Conservation (phyloP, 805 yeast genomes). For the Saturnispora halmiae region DNA sequence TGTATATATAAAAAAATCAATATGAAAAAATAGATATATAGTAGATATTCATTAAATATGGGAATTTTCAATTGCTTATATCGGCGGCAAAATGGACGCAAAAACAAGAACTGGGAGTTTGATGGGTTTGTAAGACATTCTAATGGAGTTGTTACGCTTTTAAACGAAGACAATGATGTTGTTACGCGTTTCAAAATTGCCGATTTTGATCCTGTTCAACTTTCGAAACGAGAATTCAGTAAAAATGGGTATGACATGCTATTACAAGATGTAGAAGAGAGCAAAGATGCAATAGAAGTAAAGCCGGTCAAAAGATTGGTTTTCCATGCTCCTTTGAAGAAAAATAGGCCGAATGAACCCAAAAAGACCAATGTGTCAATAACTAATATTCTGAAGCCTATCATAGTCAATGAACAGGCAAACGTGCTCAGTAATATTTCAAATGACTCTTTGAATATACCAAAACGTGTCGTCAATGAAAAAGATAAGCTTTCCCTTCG, state of each 20-base stretch:
- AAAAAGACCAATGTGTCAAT: constrained; percentile 22
- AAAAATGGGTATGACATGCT: constrained; percentile 7
- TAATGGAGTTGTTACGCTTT: constrained; percentile 1
- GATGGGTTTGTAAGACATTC: constrained; percentile 3
- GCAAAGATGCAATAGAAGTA: not conserved
- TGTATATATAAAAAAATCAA: no score
- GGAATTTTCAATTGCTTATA: constrained; percentile 4
- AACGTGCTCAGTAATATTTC: not conserved
- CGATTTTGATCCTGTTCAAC: constrained; percentile 4
- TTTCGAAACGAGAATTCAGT: constrained; percentile 1
- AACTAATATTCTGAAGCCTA: not conserved
- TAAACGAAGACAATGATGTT: constrained; percentile 5
- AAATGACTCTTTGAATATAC: not conserved
- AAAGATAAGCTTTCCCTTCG: no score
- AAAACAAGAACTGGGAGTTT: constrained; percentile 8
- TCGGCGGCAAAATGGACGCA: constrained; percentile 8
- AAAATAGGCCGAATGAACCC: not conserved
- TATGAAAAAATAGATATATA: not conserved
- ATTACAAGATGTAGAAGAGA: not conserved
- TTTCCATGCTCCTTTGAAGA: constrained; percentile 2
- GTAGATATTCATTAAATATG: not conserved
- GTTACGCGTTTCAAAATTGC: constrained; percentile 5
- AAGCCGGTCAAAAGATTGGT: constrained; percentile 1
- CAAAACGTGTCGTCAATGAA: not conserved
- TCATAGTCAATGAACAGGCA: not conserved